phyloP scores from a whole-genome alignment of 305 asterid species.

The Solanum hybrid region DNA sequence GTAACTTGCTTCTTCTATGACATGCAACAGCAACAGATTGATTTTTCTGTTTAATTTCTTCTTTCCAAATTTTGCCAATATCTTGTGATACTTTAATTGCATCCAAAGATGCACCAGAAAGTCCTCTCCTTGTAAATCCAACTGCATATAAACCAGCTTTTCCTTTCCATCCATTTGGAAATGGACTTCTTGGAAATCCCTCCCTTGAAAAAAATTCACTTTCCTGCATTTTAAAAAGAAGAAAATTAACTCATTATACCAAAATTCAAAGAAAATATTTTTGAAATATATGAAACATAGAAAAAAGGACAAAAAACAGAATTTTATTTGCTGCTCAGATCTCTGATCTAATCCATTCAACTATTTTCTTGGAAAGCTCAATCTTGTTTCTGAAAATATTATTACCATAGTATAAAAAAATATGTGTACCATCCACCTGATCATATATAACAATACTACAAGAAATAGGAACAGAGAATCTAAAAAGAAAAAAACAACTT shows the following conservation, averaged over 20 bases:
- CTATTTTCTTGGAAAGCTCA: slow-evolving; percentile 17
- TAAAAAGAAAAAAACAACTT: slow-evolving; percentile 38
- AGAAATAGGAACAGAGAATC: slow-evolving; percentile 39
- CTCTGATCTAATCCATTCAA: slow-evolving; percentile 3
- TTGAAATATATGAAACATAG: neutral
- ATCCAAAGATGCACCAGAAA: slow-evolving; percentile 76
- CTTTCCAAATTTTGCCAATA: slow-evolving; percentile 69
- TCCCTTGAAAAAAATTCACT: slow-evolving; percentile 52
- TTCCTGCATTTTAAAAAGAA: slow-evolving; percentile 31
- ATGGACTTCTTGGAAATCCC: slow-evolving; percentile 66
- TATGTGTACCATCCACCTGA: slow-evolving; percentile 23
- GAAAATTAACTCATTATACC: neutral
- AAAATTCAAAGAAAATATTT: neutral
- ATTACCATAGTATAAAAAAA: neutral
- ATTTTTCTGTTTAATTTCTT: slow-evolving; percentile 49
- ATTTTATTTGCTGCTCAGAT: slow-evolving; percentile 2
- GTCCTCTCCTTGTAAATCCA: slow-evolving; percentile 79
- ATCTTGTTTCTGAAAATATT: neutral
- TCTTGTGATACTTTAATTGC: slow-evolving; percentile 70
- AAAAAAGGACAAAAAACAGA: neutral
- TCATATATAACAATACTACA: slow-evolving; percentile 15
- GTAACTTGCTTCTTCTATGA: slow-evolving; percentile 39
- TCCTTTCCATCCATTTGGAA: slow-evolving; percentile 97
- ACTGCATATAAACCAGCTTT: slow-evolving; percentile 73
- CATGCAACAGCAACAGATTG: slow-evolving; percentile 36